Conservation (phyloP, 2,329 filamentous ascomycete genomes). For the Incumbomyces lentus region DNA sequence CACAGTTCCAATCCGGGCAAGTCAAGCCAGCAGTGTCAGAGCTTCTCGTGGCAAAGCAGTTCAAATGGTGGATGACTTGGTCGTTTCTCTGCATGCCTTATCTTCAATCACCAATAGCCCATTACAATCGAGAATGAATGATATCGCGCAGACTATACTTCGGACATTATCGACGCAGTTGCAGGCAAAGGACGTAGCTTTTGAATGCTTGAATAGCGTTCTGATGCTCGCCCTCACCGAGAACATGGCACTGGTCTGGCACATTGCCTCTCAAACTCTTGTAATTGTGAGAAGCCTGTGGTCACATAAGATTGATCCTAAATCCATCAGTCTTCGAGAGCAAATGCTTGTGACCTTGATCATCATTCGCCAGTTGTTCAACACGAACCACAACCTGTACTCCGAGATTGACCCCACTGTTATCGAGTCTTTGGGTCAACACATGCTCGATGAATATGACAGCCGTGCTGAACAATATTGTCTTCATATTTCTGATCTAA, state of each 20-base stretch:
- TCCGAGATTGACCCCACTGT: not conserved
- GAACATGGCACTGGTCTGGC: slow-evolving; percentile 52
- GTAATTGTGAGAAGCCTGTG: slow-evolving; percentile 68
- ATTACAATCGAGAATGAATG: slow-evolving; percentile 12
- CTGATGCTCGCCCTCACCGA: slow-evolving; percentile 58
- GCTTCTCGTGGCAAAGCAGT: slow-evolving; percentile 7
- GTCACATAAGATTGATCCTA: slow-evolving; percentile 43
- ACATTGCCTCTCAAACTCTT: slow-evolving; percentile 51
- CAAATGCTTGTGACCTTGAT: slow-evolving; percentile 68
- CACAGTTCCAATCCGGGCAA: slow-evolving; percentile 11
- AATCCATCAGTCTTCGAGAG: slow-evolving; percentile 56
- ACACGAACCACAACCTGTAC: not conserved
- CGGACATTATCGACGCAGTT: slow-evolving; percentile 9
- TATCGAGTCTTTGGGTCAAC: not conserved
- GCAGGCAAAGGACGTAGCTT: slow-evolving; percentile 56
- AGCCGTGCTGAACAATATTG: not conserved
- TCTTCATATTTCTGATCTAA: slow-evolving; percentile 8
- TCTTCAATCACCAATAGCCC: slow-evolving; percentile 14
- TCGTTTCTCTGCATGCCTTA: slow-evolving; percentile 13
- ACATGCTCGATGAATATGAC: not conserved
- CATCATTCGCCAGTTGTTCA: slow-evolving; percentile 49
- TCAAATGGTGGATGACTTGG: slow-evolving; percentile 12
- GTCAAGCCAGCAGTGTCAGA: slow-evolving; percentile 10
- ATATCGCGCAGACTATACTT: slow-evolving; percentile 12
- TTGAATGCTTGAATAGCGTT: slow-evolving; percentile 64